Conservation (phyloP, 192 early-diverging fungal species). For the Coemansia sp. region DNA sequence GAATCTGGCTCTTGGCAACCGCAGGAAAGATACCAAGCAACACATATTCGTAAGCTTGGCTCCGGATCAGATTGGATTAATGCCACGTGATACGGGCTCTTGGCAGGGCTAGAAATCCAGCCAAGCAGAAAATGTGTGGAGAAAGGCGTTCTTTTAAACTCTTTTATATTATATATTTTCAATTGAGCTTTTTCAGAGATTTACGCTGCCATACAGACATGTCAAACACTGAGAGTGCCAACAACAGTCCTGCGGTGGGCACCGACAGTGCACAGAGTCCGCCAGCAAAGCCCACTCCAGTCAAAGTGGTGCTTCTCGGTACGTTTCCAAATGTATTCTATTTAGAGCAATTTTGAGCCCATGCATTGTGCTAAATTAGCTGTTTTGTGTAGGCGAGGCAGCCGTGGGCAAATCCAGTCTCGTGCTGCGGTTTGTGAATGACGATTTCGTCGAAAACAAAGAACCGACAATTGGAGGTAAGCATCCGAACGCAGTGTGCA, state of each 20-base stretch:
- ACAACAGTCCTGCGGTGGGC: constrained; percentile 16
- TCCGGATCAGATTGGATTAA: constrained; percentile 5
- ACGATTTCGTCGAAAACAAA: constrained; percentile 94
- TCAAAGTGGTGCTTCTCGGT: constrained; percentile 93
- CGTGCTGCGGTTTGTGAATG: constrained; percentile 90
- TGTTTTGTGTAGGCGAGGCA: constrained; percentile 65
- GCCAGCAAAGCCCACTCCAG: constrained; percentile 81
- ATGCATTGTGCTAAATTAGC: constrained; percentile 11
- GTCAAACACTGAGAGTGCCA: constrained; percentile 42
- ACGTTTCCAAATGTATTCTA: constrained; percentile 4
- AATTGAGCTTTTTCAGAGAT: background rate
- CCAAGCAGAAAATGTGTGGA: background rate
- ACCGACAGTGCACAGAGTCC: constrained; percentile 16
- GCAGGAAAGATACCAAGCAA: background rate
- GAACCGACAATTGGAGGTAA: constrained; percentile 94
- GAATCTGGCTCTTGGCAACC: too few relatives aligned
- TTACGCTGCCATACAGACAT: constrained; percentile 16
- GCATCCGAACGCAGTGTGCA: background rate
- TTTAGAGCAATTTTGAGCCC: background rate
- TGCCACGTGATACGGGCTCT: constrained; percentile 2
- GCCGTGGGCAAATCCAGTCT: constrained; percentile 98
- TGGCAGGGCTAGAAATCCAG: constrained; percentile 1
- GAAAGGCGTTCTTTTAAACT: constrained; percentile 1
- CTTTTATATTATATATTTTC: constrained; percentile 6
- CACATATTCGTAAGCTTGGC: background rate